phyloP scores from a whole-genome alignment of 208 protist genomes.

The Acanthamoeba healyi region DNA sequence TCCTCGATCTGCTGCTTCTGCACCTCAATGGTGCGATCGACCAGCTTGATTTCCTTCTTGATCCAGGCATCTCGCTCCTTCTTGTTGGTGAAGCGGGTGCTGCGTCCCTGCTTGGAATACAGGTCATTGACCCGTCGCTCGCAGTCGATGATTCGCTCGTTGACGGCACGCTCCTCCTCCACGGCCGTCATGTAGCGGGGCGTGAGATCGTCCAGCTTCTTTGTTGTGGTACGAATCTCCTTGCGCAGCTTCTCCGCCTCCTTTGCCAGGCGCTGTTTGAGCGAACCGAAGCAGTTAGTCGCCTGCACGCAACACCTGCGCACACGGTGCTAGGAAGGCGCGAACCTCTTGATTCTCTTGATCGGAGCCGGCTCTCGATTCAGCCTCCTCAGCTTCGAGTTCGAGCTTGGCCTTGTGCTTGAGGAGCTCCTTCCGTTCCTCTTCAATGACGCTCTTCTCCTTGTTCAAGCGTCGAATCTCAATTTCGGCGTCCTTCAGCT shows the following conservation, averaged over 20 bases:
- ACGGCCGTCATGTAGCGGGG: conserved; percentile 85
- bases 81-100: conserved; percentile 94
- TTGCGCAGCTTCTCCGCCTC: conserved; percentile 84
- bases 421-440: conserved; percentile 64
- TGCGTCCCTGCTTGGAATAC: conserved; percentile 93
- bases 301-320: background rate
- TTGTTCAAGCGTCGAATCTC: conserved; percentile 59
- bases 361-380: background rate
- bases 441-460: conserved; percentile 71
- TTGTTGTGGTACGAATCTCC: conserved; percentile 79
- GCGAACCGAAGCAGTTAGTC: background rate
- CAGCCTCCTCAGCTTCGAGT: conserved; percentile 64
- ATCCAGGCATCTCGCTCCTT: conserved; percentile 94
- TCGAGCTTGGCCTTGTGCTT: conserved; percentile 75
- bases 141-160: conserved; percentile 49
- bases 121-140: conserved; percentile 88
- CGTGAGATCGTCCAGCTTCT: conserved; percentile 82
- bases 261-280: background rate
- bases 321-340: too few relatives aligned
- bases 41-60: conserved; percentile 89
- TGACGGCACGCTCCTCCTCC: conserved; percentile 71
- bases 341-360: conserved; percentile 34
- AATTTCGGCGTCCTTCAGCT: conserved; percentile 42
- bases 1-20: conserved; percentile 81
- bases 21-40: conserved; percentile 86